Evolutionary conservation across 306 rosid genomes (phyloP).

Genomic region (Sesbania bispinosa): DNA sequence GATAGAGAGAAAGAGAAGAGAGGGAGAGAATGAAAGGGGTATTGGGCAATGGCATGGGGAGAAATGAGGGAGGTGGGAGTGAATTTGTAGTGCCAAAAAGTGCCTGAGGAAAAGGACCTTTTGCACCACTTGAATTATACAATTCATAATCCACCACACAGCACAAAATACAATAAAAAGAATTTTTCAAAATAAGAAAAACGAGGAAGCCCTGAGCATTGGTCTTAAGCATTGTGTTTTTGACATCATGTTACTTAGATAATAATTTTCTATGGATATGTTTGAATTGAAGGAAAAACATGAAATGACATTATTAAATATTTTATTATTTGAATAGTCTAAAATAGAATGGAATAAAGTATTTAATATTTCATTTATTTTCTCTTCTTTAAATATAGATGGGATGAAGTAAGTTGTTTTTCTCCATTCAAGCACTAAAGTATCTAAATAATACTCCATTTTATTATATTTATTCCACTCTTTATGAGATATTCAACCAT

Average conservation of each 20-base stretch:
- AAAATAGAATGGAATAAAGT: too few relatives aligned
- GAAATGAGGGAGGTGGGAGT: slow-evolving; percentile 37
- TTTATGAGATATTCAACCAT: too few relatives aligned
- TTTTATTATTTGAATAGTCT: too few relatives aligned
- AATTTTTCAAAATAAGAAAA: background rate
- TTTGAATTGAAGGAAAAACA: too few relatives aligned
- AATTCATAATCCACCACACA: slow-evolving; percentile 40
- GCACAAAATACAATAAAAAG: background rate
- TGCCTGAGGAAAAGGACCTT: slow-evolving; percentile 24
- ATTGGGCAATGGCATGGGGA: slow-evolving; percentile 35
- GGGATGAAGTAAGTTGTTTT: too few relatives aligned
- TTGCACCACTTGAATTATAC: slow-evolving; percentile 53
- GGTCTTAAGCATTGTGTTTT: background rate
- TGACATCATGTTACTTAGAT: background rate
- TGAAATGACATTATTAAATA: too few relatives aligned
- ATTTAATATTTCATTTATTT: too few relatives aligned
- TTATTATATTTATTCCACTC: too few relatives aligned
- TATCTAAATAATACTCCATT: too few relatives aligned
- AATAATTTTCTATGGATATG: background rate
- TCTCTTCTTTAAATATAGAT: too few relatives aligned
- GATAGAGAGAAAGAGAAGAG: background rate
- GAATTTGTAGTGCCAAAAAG: slow-evolving; percentile 84
- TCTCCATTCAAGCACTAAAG: too few relatives aligned
- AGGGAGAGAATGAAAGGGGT: background rate
- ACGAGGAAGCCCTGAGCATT: background rate